Conservation (phyloP, 768 basidiomycete species). For the Lentinula sp. region DNA sequence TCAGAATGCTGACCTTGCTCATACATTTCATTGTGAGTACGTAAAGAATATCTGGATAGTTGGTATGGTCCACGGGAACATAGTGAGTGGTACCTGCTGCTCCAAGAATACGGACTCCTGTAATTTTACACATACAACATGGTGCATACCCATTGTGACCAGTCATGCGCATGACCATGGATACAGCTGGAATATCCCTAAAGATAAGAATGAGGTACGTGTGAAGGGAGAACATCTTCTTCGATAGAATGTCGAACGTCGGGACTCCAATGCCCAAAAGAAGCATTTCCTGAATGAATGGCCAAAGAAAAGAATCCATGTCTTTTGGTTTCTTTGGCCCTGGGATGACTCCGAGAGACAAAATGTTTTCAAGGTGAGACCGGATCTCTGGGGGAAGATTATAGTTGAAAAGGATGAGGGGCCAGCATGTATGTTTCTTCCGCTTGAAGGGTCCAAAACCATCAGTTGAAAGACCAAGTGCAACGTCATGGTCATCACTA, state of each 20-base stretch:
- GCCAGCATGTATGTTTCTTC: constrained; percentile 21
- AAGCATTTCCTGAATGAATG: constrained; percentile 21
- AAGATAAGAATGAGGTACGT: constrained; percentile 20
- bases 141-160: constrained; percentile 23
- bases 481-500: constrained; percentile 22
- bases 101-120: constrained; percentile 10
- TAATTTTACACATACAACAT: constrained; percentile 22
- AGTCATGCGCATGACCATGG: constrained; percentile 18
- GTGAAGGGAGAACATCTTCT: constrained; percentile 16
- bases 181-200: constrained; percentile 24
- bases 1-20: constrained; percentile 6
- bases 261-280: constrained; percentile 19
- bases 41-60: constrained; percentile 6
- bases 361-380: constrained; percentile 19
- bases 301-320: constrained; percentile 25
- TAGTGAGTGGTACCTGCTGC: constrained; percentile 11
- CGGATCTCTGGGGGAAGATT: constrained; percentile 26
- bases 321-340: constrained; percentile 24
- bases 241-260: constrained; percentile 15
- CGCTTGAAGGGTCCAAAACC: constrained; percentile 26
- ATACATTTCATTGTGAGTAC: constrained; percentile 14
- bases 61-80: constrained; percentile 13
- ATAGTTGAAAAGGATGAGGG: constrained; percentile 24
- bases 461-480: constrained; percentile 27
- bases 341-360: constrained; percentile 26